Base-by-base conservation (phyloP, 306 rosid species). In the Aeschynomene evenia region DNA sequence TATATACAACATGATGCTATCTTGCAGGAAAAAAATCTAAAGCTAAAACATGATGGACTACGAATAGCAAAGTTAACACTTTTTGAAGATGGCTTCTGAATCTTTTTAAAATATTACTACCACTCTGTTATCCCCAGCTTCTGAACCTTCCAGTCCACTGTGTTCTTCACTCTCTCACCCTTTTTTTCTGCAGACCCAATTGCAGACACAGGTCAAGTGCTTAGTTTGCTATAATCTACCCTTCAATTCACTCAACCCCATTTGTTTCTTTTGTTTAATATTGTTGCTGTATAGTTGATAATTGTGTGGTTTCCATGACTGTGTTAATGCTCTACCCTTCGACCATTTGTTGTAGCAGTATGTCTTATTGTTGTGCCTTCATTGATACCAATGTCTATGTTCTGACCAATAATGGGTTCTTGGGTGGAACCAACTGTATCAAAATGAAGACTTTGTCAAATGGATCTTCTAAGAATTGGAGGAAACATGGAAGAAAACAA, bases 321-420 rank as follows among this genome's bases (percentile, higher is more conserved):
- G 59, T 74, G 50, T 53, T 78, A 74, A 53, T 86, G 42, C 78
- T 78, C 22, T 80, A 81, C 55, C 81, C 89, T 45, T 76, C 91
- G 53, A 82, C 70, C 74, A 73, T 81, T 78, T 81, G 76, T 57
- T 71, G 80, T 76, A 73, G 77, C n/a, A 51, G 60, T 63, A 15
- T 80, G 50, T 72, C 82, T 15, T 79, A 58, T 65, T 72, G 72
- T 54, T 63, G 76, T 76, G 60, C 77, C 69, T 79, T 74, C 14
- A 40, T 58, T 37, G 85, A 70, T 45, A 19, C 72, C 56, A 80
- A 76, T 55, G 42, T 79, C 13, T 75, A 58, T 61, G 68, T 72
- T 72, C 18, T 68, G 2, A 81, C 68, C 75, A 60, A 46, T 67
- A 71, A 70, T 63, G 86, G 82, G 68, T 61, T 72, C 5, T 39